Percentiles rank a stretch among this genome's conserved stretches.
Evolutionary conservation across 352 stramenopile species (phyloP).

Genomic region (Phytophthora hibernalis): DNA sequence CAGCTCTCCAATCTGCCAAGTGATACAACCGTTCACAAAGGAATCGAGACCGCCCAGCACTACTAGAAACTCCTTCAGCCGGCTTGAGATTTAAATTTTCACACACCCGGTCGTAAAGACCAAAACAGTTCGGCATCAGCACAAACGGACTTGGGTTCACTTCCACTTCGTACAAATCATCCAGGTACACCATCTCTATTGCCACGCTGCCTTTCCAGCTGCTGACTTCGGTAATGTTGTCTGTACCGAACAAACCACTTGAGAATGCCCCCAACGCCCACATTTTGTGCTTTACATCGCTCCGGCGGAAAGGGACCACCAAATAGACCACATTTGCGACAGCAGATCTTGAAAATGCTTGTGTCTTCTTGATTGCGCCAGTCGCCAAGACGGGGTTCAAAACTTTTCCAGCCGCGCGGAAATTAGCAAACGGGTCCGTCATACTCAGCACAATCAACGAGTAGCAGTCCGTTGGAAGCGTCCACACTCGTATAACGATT

Average conservation of each 20-base stretch:
- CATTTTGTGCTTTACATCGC: constrained; percentile 77
- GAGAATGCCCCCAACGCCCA: constrained; percentile 74
- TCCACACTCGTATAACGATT: constrained; percentile 60
- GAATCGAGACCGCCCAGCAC: constrained; percentile 39
- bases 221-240: constrained; percentile 27
- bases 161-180: constrained; percentile 73
- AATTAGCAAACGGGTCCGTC: constrained; percentile 70
- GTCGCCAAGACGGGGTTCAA: constrained; percentile 57
- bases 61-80: constrained; percentile 18
- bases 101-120: constrained; percentile 73
- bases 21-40: constrained; percentile 75
- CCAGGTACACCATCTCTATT: constrained; percentile 74
- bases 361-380: constrained; percentile 59
- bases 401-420: constrained; percentile 64
- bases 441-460: constrained; percentile 65
- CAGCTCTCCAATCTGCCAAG: constrained; percentile 48
- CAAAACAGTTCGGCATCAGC: constrained; percentile 66
- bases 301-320: constrained; percentile 67
- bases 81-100: constrained; percentile 67
- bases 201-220: constrained; percentile 65
- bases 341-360: constrained; percentile 68
- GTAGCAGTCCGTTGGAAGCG: constrained; percentile 53
- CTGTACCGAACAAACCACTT: constrained; percentile 59
- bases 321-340: constrained; percentile 77
- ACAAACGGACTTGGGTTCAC: constrained; percentile 67